These are phyloP conservation scores for Diplocarpon rosae DNA, from an alignment of 2,329 filamentous ascomycete species.

Conservation along the genomic window DNA sequence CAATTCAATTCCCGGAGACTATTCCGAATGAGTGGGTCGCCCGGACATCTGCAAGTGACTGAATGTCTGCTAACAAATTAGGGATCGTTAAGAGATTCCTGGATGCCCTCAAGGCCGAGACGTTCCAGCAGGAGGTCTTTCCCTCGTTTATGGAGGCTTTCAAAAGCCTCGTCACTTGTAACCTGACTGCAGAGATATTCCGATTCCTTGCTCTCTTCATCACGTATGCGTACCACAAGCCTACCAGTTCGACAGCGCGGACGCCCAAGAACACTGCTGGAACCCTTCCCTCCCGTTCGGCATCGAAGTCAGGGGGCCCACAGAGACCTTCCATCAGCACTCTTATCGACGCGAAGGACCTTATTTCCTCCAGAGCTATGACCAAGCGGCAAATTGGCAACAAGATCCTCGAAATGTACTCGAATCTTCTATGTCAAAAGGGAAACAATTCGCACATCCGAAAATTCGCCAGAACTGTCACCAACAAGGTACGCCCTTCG, in stretches of 20 bases:
- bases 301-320: slow-evolving; percentile 22
- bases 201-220: slow-evolving; percentile 84
- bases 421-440: slow-evolving; percentile 65
- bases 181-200: slow-evolving; percentile 73
- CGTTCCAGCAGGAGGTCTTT: slow-evolving; percentile 60
- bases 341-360: slow-evolving; percentile 24
- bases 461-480: slow-evolving; percentile 89
- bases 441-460: slow-evolving; percentile 58
- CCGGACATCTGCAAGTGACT: neutral
- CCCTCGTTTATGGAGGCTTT: slow-evolving; percentile 71
- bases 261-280: slow-evolving; percentile 38
- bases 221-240: slow-evolving; percentile 73
- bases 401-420: slow-evolving; percentile 66
- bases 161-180: slow-evolving; percentile 66
- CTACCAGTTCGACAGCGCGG: slow-evolving; percentile 37
- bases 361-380: slow-evolving; percentile 31
- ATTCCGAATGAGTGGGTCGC: slow-evolving; percentile 71
- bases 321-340: slow-evolving; percentile 23
- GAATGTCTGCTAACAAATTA: slow-evolving; percentile 29
- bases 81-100: slow-evolving; percentile 83
- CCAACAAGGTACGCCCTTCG: slow-evolving; percentile 62
- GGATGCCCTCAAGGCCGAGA: slow-evolving; percentile 81
- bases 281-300: slow-evolving; percentile 31
- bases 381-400: slow-evolving; percentile 63
- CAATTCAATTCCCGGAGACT: slow-evolving; percentile 85